Percentiles rank a stretch among this genome's conserved stretches.
These are phyloP conservation scores for Agrocybe praecox DNA, from an alignment of 768 basidiomycete genomes.

Conservation along the genomic window DNA sequence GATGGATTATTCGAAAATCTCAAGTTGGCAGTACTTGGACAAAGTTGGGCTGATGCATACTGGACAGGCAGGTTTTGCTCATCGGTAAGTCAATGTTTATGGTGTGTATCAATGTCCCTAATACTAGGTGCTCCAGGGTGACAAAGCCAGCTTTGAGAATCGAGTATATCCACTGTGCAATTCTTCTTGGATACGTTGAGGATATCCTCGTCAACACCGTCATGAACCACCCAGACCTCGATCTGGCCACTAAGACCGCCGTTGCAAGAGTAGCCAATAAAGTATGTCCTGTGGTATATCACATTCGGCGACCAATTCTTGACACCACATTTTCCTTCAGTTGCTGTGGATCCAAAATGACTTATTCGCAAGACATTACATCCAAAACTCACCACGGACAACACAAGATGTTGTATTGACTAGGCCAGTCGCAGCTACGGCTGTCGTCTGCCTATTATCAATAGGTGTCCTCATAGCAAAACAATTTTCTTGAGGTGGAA, in stretches of 20 bases:
- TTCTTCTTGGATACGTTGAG: conserved; percentile 48
- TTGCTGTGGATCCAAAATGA: conserved; percentile 56
- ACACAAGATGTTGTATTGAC: not conserved
- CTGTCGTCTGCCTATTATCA: conserved; percentile 4
- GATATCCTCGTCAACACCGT: conserved; percentile 45
- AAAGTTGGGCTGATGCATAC: conserved; percentile 56
- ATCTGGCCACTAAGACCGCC: conserved; percentile 37
- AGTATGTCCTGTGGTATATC: conserved; percentile 23
- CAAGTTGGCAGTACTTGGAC: conserved; percentile 47
- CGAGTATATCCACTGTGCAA: conserved; percentile 39
- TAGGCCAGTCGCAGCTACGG: not conserved
- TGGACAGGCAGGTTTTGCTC: conserved; percentile 43
- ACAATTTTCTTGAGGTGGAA: not conserved
- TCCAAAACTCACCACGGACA: conserved; percentile 25
- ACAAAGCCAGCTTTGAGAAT: conserved; percentile 36
- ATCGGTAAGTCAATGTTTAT: conserved; percentile 29
- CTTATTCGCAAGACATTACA: conserved; percentile 45
- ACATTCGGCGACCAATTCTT: not conserved
- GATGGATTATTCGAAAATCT: conserved; percentile 42
- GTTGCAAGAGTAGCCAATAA: conserved; percentile 47
- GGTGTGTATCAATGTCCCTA: not conserved
- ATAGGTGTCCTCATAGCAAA: conserved; percentile 1
- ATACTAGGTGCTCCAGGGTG: conserved; percentile 10
- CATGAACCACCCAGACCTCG: conserved; percentile 38
- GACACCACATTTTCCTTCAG: conserved; percentile 18